Evolutionary conservation across 1,139 yeast genomes (phyloP), one percentile per base, ranked within the genome.

Genomic region (Magnusiomyces fungicola): DNA sequence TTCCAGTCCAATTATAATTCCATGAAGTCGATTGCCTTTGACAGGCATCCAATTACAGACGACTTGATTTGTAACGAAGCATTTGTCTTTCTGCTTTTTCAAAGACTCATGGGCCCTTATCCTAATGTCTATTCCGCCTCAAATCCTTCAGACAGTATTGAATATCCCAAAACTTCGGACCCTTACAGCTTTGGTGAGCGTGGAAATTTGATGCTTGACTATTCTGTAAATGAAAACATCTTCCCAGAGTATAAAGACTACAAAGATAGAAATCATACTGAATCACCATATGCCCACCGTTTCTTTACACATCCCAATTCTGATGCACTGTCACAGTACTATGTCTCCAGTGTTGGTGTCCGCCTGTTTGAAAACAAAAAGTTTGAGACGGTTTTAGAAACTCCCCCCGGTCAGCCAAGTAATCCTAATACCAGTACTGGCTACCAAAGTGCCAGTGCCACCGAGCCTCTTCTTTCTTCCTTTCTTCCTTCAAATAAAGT

Each of bases 281-380:
- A 51, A 19, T 83, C 92, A 4, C 95, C 96, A 0, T 81, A 83
- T 55, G 78, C 80, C 48, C 96, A 86, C 61, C 74, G 79, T 45
- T 87, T 78, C 61, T 88, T 87, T 65, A 81, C 92, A 10, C 89
- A 90, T 58, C 97, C 97, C 0, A 94, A 85, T 61, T 85, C 95
- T 0, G 94, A 85, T 55, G 73, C 95, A 0, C 84, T 82, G 60
- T 65, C 78, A 12, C 97, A 90, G 62, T 89, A 89, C 62, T 89
- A 82, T 60, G 79, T 76, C 1, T 79, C 92, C 0, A 59, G 70
- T n/a, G 67, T 67, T 2, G 96, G 96, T 0, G 74, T 87, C 1
- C 68, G 96, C 24, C 60, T 86, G 2, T 76, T 77, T 56, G 62
- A 70, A 42, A 63, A 75, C 37, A 73, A 72, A 49, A 54, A 56